Percentiles rank a stretch among this genome's conserved stretches.
These are phyloP conservation scores for Toxoplasma gondii DNA, from an alignment of 169 alveolate genomes.

Conservation along the genomic window DNA sequence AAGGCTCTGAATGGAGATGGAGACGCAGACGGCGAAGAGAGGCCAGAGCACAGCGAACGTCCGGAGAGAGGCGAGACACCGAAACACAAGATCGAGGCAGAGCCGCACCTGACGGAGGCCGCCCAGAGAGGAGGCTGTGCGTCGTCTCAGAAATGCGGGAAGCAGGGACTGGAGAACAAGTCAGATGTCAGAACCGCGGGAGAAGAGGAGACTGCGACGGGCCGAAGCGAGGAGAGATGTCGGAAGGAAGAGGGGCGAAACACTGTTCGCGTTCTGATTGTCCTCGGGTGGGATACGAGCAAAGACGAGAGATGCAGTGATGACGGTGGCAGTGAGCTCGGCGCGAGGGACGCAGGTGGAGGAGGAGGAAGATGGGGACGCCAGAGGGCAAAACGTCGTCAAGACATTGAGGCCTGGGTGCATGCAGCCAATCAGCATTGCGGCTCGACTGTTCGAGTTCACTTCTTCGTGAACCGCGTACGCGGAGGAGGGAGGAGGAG, in stretches of 20 bases:
- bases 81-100: neutral
- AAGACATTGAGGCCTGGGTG: neutral
- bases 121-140: neutral
- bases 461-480: neutral
- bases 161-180: neutral
- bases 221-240: neutral
- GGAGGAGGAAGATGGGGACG: neutral
- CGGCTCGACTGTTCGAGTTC: neutral
- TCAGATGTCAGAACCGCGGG: neutral
- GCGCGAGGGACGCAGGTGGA: neutral
- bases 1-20: neutral
- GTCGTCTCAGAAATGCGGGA: neutral
- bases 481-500: neutral
- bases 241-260: neutral
- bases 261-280: neutral
- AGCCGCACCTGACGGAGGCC: neutral
- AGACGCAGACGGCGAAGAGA: neutral
- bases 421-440: neutral
- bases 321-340: neutral
- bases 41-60: neutral
- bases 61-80: neutral
- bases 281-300: neutral
- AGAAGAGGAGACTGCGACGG: neutral
- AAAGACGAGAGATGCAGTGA: neutral
- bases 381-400: neutral